phyloP scores from a whole-genome alignment of 2,329 filamentous ascomycete species.

The Alternaria conjuncta region DNA sequence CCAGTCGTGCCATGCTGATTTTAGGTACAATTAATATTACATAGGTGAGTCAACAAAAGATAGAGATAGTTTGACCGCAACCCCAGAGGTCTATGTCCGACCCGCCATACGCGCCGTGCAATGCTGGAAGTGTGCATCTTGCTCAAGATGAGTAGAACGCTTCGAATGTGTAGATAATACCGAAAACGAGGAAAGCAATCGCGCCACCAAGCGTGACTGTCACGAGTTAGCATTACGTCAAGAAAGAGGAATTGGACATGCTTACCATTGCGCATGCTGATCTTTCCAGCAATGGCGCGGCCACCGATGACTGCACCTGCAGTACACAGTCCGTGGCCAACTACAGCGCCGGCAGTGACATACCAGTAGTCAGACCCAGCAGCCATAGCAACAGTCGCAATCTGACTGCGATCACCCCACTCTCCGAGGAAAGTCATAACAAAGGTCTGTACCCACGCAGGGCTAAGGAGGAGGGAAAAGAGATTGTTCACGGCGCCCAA shows the following conservation, averaged over 20 bases:
- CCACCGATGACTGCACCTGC: constrained; percentile 90
- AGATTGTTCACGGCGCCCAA: constrained; percentile 82
- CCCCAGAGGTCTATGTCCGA: constrained; percentile 10
- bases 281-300: constrained; percentile 86
- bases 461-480: constrained; percentile 84
- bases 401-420: constrained; percentile 97
- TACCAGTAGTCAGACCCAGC: constrained; percentile 99
- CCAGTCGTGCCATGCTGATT: not conserved
- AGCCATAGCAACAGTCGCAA: constrained; percentile 98
- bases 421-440: constrained; percentile 98
- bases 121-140: constrained; percentile 27
- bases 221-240: constrained; percentile 29
- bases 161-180: constrained; percentile 88
- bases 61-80: not conserved
- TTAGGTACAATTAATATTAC: constrained; percentile 36
- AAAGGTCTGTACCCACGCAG: constrained; percentile 98
- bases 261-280: constrained; percentile 95
- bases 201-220: constrained; percentile 92
- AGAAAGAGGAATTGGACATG: constrained; percentile 33
- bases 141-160: constrained; percentile 62
- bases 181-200: constrained; percentile 87
- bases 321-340: constrained; percentile 89
- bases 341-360: constrained; percentile 88
- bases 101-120: constrained; percentile 29
- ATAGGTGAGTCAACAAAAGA: constrained; percentile 11